These are phyloP conservation scores for Dioscorea dumetorum DNA, from an alignment of 106 monocot genomes.

Conservation along the genomic window DNA sequence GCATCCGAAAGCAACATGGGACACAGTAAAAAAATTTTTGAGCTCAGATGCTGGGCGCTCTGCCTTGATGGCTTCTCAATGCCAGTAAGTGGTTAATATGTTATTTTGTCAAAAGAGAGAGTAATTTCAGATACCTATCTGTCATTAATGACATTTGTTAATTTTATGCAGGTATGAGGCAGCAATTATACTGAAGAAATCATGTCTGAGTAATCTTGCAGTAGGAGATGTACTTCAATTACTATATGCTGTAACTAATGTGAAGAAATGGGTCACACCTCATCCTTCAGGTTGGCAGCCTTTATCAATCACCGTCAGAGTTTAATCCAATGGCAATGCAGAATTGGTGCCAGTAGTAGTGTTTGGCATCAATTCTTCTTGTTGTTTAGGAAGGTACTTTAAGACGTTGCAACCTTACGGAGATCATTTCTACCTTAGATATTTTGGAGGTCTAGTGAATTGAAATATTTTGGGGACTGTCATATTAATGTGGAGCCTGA, in stretches of 20 bases:
- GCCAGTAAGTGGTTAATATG: conserved; percentile 28
- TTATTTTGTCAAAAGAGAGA: not conserved
- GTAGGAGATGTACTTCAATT: conserved; percentile 62
- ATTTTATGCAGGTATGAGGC: conserved; percentile 52
- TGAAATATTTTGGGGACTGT: no score
- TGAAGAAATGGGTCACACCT: conserved; percentile 63
- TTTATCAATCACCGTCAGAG: conserved; percentile 15
- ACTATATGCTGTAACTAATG: conserved; percentile 28
- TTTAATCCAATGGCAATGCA: not conserved
- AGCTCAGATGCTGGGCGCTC: conserved; percentile 28
- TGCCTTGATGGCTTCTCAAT: conserved; percentile 35
- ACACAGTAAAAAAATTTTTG: conserved; percentile 34
- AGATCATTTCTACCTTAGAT: no score
- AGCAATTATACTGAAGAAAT: conserved; percentile 41
- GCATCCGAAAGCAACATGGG: conserved; percentile 32
- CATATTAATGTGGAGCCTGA: no score
- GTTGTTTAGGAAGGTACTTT: no score
- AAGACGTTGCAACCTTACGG: no score
- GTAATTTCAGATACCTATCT: not conserved
- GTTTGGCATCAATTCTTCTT: no score
- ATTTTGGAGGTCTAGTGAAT: no score
- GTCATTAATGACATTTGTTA: not conserved
- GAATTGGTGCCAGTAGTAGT: no score
- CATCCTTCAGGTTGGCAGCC: conserved; percentile 66
- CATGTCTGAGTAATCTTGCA: conserved; percentile 38